Base-by-base conservation (phyloP, 441 rosid genomes). In the Pelargonium myrrhifolium region DNA sequence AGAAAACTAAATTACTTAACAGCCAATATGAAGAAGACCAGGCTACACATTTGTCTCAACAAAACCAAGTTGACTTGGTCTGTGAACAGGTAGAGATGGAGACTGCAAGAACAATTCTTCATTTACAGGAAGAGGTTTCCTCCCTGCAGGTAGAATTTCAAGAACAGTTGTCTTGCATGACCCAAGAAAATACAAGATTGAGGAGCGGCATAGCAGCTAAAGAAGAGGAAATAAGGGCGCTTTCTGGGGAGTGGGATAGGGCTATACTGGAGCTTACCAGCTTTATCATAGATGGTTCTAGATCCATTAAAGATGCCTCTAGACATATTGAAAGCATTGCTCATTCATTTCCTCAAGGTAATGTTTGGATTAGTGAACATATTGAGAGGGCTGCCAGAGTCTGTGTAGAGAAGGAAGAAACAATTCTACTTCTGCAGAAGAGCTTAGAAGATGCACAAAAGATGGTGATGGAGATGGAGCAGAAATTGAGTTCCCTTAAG, bases 401-500 rank as follows among this genome's bases (percentile, higher is more conserved):
- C 72, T 91, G 90, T 84, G 77, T 89, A 67, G 87, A 84, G 73
- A 91, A 91, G 81, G 97, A 91, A 80, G 93, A 89, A 80, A 79
- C 84, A 66, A 86, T 89, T 72, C 78, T 84, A 68, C 82, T 78
- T 69, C 85, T 94, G 35, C 89, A 91, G 78, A 83, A 81, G 80
- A 87, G 96, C 82, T 85, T 94, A 84, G 93, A 87, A 82, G 94
- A 88, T 74, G 92, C 99, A 69, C 89, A 81, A 78, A 80, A 82
- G 79, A 80, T 84, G 86, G 84, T 85, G 45, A 40, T 65, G 62
- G 97, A 87, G 66, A 85, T 91, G 99, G 90, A 89, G 74, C 75
- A 82, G 80, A 94, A 87, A 81, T 77, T 91, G 70, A 81, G 73
- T 79, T 82, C 85, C 70, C 79, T 94, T 80, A 89, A 86, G 80